A percentile compares a stretch with the other conserved stretches of the same genome.
phyloP scores from a whole-genome alignment of 768 basidiomycete genomes.

The Amanita inopinata region DNA sequence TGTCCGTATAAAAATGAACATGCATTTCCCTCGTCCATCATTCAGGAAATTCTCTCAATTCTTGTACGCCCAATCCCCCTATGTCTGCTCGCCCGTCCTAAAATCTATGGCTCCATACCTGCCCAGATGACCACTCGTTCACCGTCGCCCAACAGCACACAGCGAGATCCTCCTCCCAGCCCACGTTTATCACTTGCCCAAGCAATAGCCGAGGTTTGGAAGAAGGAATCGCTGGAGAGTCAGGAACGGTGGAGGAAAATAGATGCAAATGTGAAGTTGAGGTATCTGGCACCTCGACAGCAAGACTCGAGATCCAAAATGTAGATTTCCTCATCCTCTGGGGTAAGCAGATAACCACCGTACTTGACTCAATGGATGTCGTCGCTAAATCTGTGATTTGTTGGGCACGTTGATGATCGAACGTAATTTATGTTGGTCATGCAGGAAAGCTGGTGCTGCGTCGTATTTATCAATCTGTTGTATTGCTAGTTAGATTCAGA shows the following conservation, averaged over 20 bases:
- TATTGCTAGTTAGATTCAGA: not conserved
- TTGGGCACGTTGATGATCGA: not conserved
- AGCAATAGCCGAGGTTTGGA: constrained; percentile 64
- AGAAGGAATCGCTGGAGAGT: constrained; percentile 46
- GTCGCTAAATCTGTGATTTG: not conserved
- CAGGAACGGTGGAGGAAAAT: constrained; percentile 47
- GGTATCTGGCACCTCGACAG: constrained; percentile 34
- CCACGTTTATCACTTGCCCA: constrained; percentile 40
- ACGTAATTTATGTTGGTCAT: not conserved
- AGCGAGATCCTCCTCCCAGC: constrained; percentile 23
- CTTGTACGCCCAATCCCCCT: constrained; percentile 28
- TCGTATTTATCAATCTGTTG: constrained; percentile 8
- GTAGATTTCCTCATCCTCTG: constrained; percentile 22
- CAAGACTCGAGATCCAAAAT: constrained; percentile 41
- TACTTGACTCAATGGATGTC: not conserved
- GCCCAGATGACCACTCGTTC: constrained; percentile 36
- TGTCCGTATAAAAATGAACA: constrained; percentile 38
- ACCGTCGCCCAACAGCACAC: constrained; percentile 25
- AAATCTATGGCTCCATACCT: constrained; percentile 21
- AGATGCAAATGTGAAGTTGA: constrained; percentile 40
- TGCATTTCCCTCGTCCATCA: constrained; percentile 24
- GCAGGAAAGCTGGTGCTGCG: constrained; percentile 1
- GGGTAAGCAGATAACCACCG: constrained; percentile 10
- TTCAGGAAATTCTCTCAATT: constrained; percentile 23
- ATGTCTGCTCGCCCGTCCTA: constrained; percentile 20